Evolutionary conservation across 495 filamentous ascomycete species (phyloP), one percentile per base, ranked within the genome.

Genomic region (Hypoxylon subgilvum): DNA sequence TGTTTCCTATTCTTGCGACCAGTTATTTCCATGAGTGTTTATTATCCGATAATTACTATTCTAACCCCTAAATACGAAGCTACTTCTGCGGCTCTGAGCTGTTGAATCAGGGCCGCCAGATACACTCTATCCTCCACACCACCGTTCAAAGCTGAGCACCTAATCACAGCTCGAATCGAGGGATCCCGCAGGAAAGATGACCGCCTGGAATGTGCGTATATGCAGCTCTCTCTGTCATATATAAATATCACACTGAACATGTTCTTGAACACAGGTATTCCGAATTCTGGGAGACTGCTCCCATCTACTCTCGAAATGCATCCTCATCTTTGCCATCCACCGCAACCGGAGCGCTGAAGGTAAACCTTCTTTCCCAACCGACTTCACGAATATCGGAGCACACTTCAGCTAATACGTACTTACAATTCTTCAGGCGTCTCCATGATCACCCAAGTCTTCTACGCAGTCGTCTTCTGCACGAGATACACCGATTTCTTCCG

Each of bases 311-410:
- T 92, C 92, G 9, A 96, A 95, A 80, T 83, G 85, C 66, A 91
- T 97, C 65, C 78, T 97, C 54, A 89, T 96, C 72, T 90, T 85
- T 78, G 88, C 92, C 28, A 96, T 98, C 65, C 92, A 97, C 73
- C 79, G 80, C 43, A 96, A 96, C 66, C 80, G 79, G 63, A 93
- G 88, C 69, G 88, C 95, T 18, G 94, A 97, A 82, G 93, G 90
- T 88, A 76, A 8, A 73, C 66, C 6, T 31, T 10, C 13, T 41
- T 25, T 6, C 5, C 12, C 3, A 6, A 9, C 10, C 23, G n/a
- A 32, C 17, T 13, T 3, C 5, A 9, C 3, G 13, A 38, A 16
- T n/a, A 13, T 4, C 7, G 16, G 28, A n/a, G 30, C 23, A 22
- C 36, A 21, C 18, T n/a, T n/a, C 49, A 39, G 45, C 67, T 70